Percentiles rank a stretch among this genome's conserved stretches.
phyloP scores from a whole-genome alignment of 768 basidiomycete species.

The Fibroporia radiculosa region DNA sequence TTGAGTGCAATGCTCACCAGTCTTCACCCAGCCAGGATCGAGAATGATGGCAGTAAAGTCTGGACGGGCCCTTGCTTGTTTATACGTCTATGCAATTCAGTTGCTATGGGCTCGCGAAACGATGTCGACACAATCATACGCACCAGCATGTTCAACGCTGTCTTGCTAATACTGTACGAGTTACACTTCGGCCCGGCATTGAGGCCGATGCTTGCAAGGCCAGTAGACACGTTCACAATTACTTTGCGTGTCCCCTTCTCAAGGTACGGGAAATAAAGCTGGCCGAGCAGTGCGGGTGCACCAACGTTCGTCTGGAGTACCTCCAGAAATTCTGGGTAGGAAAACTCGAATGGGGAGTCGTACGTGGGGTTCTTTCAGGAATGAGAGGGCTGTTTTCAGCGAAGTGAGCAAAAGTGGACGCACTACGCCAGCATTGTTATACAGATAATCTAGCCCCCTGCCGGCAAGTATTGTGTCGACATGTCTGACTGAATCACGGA shows the following conservation, averaged over 20 bases:
- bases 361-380: slow-evolving; percentile 3
- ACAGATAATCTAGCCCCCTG: slow-evolving; percentile 28
- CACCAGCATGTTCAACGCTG: slow-evolving; percentile 34
- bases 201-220: slow-evolving; percentile 24
- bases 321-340: slow-evolving; percentile 15
- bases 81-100: slow-evolving; percentile 8
- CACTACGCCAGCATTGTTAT: slow-evolving; percentile 32
- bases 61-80: slow-evolving; percentile 9
- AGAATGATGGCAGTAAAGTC: slow-evolving; percentile 9
- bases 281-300: slow-evolving; percentile 27
- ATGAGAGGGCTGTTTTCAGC: slow-evolving; percentile 5
- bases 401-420: slow-evolving; percentile 9
- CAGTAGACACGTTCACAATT: slow-evolving; percentile 27
- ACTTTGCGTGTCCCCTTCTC: slow-evolving; percentile 23
- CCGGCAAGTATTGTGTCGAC: slow-evolving; percentile 20
- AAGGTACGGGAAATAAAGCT: slow-evolving; percentile 26
- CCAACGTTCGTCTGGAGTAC: slow-evolving; percentile 25
- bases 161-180: slow-evolving; percentile 30
- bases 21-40: slow-evolving; percentile 14
- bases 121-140: background rate
- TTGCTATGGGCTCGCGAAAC: background rate
- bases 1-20: slow-evolving; percentile 3
- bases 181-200: slow-evolving; percentile 17
- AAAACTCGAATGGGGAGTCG: slow-evolving; percentile 23
- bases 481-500: slow-evolving; percentile 16